These are phyloP conservation scores for Colletotrichum cereale DNA, from an alignment of 2,329 filamentous ascomycete genomes.

Conservation along the genomic window DNA sequence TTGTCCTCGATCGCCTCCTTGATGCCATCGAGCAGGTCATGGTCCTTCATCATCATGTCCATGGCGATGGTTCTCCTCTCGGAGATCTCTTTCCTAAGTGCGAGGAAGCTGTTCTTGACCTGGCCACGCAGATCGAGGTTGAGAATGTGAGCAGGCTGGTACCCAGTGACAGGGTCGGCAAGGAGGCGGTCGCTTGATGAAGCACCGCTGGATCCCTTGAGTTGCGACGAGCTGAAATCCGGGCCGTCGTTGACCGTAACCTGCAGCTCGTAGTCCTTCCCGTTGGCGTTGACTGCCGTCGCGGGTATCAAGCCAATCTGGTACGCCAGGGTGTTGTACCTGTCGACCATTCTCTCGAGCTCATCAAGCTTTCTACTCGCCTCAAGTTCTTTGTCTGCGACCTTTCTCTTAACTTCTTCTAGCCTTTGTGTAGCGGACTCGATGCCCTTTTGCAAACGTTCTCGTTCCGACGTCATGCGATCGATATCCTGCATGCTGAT, in stretches of 20 bases:
- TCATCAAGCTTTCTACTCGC: constrained; percentile 89
- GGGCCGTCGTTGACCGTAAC: constrained; percentile 84
- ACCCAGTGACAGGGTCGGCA: constrained; percentile 84
- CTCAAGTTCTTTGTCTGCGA: constrained; percentile 89
- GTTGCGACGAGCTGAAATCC: constrained; percentile 77
- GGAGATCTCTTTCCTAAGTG: constrained; percentile 90
- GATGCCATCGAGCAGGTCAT: constrained; percentile 92
- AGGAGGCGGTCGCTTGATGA: constrained; percentile 80
- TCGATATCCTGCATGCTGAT: constrained; percentile 99
- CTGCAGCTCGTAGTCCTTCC: constrained; percentile 84
- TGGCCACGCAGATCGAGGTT: constrained; percentile 89
- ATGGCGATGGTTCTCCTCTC: constrained; percentile 85
- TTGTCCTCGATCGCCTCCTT: constrained; percentile 98
- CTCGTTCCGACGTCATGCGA: constrained; percentile 96
- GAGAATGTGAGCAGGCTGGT: constrained; percentile 88
- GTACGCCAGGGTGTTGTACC: constrained; percentile 94
- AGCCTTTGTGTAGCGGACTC: constrained; percentile 81
- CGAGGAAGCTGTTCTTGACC: constrained; percentile 82
- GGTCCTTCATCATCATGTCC: constrained; percentile 93
- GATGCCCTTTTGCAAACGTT: constrained; percentile 90
- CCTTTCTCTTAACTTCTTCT: constrained; percentile 86
- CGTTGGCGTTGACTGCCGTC: constrained; percentile 87
- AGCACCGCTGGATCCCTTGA: constrained; percentile 55
- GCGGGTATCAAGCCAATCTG: constrained; percentile 91
- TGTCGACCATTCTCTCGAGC: constrained; percentile 89